phyloP scores from a whole-genome alignment of 768 basidiomycete species.

The Naematelia encephala region DNA sequence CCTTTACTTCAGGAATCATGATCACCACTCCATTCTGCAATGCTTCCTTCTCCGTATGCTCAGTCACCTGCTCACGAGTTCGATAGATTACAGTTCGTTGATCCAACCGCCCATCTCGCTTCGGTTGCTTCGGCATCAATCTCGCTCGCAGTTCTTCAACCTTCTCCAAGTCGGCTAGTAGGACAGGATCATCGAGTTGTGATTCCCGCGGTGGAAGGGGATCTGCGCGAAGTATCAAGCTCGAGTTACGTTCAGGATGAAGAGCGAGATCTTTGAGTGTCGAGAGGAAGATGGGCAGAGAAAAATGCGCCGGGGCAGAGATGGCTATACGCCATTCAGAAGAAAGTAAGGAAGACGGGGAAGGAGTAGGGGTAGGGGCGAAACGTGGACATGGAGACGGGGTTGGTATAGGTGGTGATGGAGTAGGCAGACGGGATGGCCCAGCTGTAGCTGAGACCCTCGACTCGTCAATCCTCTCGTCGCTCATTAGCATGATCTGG shows the following conservation, averaged over 20 bases:
- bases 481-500: background rate
- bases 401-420: background rate
- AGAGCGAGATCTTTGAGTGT: conserved; percentile 71
- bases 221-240: conserved; percentile 84
- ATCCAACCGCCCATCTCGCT: conserved; percentile 67
- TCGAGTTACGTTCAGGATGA: conserved; percentile 91
- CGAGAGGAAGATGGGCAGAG: conserved; percentile 57
- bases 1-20: conserved; percentile 49
- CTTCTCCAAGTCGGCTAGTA: conserved; percentile 49
- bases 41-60: conserved; percentile 35
- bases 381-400: background rate
- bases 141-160: conserved; percentile 63
- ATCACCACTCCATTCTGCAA: conserved; percentile 49
- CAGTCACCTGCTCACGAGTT: background rate
- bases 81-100: conserved; percentile 75
- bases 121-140: conserved; percentile 73
- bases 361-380: background rate
- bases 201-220: conserved; percentile 52
- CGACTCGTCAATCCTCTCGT: background rate
- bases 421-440: background rate
- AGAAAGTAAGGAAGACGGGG: background rate
- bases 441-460: background rate
- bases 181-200: background rate
- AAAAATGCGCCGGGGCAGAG: conserved; percentile 26
- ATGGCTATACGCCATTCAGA: conserved; percentile 9